Conservation (phyloP, 2,329 filamentous ascomycete species). For the Aspergillus tanneri region DNA sequence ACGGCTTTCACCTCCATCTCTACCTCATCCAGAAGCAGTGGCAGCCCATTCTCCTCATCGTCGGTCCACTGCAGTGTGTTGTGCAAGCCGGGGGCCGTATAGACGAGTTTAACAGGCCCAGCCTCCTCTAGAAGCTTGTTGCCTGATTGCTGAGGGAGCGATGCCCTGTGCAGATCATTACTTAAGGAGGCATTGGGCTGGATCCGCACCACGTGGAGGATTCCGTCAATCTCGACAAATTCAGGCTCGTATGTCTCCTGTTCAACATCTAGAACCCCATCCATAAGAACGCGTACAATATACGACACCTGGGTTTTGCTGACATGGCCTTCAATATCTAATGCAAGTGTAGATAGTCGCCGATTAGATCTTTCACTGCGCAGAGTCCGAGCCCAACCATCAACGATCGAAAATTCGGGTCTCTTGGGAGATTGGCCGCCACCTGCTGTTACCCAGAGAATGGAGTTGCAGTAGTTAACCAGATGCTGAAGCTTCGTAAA, state of each 20-base stretch:
- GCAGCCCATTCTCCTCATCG: neutral
- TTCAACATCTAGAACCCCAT: neutral
- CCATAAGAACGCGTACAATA: neutral
- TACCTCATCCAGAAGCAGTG: neutral
- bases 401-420: neutral
- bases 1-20: neutral
- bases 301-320: neutral
- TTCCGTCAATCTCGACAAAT: neutral
- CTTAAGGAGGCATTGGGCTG: neutral
- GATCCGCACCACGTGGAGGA: neutral
- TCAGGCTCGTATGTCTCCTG: neutral
- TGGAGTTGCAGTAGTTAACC: neutral
- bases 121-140: neutral
- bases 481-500: neutral
- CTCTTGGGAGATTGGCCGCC: neutral
- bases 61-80: neutral
- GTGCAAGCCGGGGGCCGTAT: neutral
- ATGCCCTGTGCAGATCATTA: neutral
- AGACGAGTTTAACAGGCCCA: neutral
- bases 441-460: neutral
- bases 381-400: neutral
- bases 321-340: neutral
- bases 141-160: neutral
- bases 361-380: neutral
- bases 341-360: neutral